Evolutionary conservation across 2,329 filamentous ascomycete genomes (phyloP).

Genomic region (Fusarium graminum): DNA sequence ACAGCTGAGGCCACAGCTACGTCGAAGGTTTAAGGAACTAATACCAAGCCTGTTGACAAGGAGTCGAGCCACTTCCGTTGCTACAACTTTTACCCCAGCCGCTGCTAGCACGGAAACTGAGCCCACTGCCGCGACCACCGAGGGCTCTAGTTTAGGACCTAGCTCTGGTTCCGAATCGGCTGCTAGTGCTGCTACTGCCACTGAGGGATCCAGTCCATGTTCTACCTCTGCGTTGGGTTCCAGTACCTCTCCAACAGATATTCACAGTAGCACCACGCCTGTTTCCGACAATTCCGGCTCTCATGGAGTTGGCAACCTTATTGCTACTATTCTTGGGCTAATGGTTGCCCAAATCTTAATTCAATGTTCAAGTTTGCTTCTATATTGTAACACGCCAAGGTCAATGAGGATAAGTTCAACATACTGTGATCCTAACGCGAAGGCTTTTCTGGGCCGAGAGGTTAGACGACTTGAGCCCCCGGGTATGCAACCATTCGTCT

Average conservation of each 20-base stretch:
- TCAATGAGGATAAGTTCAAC: too few species aligned
- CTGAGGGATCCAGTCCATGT: constrained; percentile 35
- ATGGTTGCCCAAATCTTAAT: constrained; percentile 51
- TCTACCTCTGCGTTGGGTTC: constrained; percentile 35
- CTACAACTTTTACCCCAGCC: constrained; percentile 2
- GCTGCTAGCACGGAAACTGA: constrained; percentile 19
- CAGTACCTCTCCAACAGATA: constrained; percentile 21
- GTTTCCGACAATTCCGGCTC: constrained; percentile 47
- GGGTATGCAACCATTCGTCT: too few species aligned
- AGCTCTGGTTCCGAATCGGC: constrained; percentile 40
- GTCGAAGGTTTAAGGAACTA: constrained; percentile 11
- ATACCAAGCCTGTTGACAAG: not conserved
- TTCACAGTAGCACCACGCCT: constrained; percentile 18
- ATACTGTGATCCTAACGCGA: too few species aligned
- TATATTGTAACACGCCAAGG: too few species aligned
- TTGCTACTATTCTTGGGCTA: constrained; percentile 49
- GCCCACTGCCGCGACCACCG: constrained; percentile 16
- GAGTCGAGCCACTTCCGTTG: constrained; percentile 3
- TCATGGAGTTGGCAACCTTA: constrained; percentile 47
- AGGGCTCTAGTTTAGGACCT: not conserved
- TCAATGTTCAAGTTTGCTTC: constrained; percentile 40
- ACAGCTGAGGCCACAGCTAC: constrained; percentile 8
- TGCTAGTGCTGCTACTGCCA: constrained; percentile 29
- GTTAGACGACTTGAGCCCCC: too few species aligned
- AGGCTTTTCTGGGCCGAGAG: too few species aligned